phyloP scores from a whole-genome alignment of 208 protist species.

The Acanthamoeba healyi region DNA sequence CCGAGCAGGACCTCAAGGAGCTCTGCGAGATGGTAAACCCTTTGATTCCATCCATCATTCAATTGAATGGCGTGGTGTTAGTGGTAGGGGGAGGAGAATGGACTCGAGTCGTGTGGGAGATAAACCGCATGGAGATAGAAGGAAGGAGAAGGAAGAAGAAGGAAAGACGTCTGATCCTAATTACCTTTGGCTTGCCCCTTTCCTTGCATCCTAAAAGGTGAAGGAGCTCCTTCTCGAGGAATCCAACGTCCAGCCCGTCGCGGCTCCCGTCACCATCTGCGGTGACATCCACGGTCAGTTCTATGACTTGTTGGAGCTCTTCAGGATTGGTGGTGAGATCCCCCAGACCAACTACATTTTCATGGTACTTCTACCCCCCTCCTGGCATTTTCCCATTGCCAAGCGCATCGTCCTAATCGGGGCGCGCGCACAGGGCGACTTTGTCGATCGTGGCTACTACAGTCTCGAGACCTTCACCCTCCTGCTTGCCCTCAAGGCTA shows the following conservation, averaged over 20 bases:
- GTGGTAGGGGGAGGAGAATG: too few relatives aligned
- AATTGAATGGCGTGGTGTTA: background rate
- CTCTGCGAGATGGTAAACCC: slow-evolving; percentile 86
- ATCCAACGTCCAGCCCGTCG: slow-evolving; percentile 92
- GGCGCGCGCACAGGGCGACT: slow-evolving; percentile 90
- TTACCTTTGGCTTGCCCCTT: background rate
- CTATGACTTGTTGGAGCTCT: slow-evolving; percentile 95
- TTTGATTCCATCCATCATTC: background rate
- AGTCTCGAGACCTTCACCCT: slow-evolving; percentile 92
- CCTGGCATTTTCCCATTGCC: background rate
- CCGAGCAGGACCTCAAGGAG: slow-evolving; percentile 88
- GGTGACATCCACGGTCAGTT: slow-evolving; percentile 96
- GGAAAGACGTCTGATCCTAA: background rate
- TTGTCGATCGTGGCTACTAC: slow-evolving; percentile 95
- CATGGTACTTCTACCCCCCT: slow-evolving; percentile 86
- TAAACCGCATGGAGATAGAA: background rate
- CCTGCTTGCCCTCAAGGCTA: slow-evolving; percentile 92
- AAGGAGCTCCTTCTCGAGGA: slow-evolving; percentile 94
- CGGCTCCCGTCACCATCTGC: slow-evolving; percentile 92
- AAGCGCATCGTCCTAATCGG: background rate
- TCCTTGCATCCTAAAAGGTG: slow-evolving; percentile 79
- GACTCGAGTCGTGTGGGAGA: too few relatives aligned
- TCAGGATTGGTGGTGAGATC: slow-evolving; percentile 91
- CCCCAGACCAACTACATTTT: slow-evolving; percentile 95
- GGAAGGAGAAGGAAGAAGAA: background rate